Base-by-base conservation (phyloP, 371 early-diverging fungal species). In the Mortierella sp. region DNA sequence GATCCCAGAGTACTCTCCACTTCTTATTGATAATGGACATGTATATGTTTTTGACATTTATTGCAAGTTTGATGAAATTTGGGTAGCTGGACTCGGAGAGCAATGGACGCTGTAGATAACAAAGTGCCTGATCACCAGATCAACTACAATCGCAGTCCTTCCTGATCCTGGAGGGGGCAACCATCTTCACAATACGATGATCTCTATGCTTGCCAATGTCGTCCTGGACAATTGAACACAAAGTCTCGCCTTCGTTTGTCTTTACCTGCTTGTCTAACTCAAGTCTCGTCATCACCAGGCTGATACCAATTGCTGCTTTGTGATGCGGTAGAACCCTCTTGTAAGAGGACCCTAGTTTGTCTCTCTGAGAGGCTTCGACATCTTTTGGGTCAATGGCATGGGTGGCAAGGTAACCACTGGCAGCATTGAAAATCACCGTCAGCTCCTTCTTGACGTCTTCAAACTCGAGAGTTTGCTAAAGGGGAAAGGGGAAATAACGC, bases 121-220 rank as follows among this genome's bases (percentile, higher is more conserved):
- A 60, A 67, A 68, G 68, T 71, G 69, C 7, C 64, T 51, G 43
- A 25, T 71, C 28, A 68, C 68, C 15, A 71, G 62, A 19, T 76
- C 62, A 1, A 76, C 29, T 9, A 76, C 62, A 0, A 72, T 71
- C 16, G 77, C 68, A 16, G 68, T 76, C 65, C 71, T 76, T 50
- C 77, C 72, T 44, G 71, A 66, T 37, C 14, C 60, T 60, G 5
- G 59, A 59, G 7, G 25, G 44, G 48, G 48, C 60, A 57, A 59
- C 60, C 51, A 66, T 50, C 2, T 59, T 28, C 1, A 60, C 52
- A 9, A 64, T 28, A 43, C 29, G 47, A 6, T 37, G 45, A 59
- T 64, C n/a, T 1, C 19, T 60, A 7, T 21, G 0, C 46, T 28
- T 15, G 44, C 47, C 29, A 7, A 61, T 61, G 46, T 61, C 61